phyloP scores from a whole-genome alignment of 139 green algal genomes.

The Chlorella sorokiniana region DNA sequence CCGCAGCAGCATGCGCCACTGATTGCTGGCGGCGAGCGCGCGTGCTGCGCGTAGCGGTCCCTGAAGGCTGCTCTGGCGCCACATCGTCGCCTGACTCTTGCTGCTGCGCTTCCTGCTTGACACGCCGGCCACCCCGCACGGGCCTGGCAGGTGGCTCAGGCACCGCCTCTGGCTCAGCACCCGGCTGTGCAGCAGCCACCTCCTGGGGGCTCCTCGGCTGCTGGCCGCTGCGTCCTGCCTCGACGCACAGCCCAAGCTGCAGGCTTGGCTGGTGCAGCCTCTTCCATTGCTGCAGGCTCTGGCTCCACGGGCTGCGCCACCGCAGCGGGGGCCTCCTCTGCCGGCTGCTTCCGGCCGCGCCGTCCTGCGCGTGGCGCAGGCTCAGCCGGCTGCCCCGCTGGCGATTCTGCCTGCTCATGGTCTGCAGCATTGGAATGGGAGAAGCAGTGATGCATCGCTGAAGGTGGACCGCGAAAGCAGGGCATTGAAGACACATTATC shows the following conservation, averaged over 20 bases:
- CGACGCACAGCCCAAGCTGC: too few species aligned
- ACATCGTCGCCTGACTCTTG: not conserved
- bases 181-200: too few species aligned
- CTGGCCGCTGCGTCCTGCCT: not conserved
- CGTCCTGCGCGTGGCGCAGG: not conserved
- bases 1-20: not conserved
- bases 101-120: conserved; percentile 6
- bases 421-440: conserved; percentile 2
- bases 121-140: too few species aligned
- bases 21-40: not conserved
- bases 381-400: not conserved
- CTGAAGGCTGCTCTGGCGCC: not conserved
- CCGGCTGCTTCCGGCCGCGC: not conserved
- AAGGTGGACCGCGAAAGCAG: not conserved
- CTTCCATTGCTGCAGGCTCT: too few species aligned
- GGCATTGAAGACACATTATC: not conserved
- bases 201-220: too few species aligned
- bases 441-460: too few species aligned
- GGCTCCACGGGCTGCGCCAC: not conserved
- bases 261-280: too few species aligned
- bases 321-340: not conserved
- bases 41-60: not conserved
- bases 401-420: not conserved
- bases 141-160: not conserved
- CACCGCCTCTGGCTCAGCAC: not conserved